Evolutionary conservation across 2,329 filamentous ascomycete species (phyloP).

Genomic region (Leptoxyphium fumago): DNA sequence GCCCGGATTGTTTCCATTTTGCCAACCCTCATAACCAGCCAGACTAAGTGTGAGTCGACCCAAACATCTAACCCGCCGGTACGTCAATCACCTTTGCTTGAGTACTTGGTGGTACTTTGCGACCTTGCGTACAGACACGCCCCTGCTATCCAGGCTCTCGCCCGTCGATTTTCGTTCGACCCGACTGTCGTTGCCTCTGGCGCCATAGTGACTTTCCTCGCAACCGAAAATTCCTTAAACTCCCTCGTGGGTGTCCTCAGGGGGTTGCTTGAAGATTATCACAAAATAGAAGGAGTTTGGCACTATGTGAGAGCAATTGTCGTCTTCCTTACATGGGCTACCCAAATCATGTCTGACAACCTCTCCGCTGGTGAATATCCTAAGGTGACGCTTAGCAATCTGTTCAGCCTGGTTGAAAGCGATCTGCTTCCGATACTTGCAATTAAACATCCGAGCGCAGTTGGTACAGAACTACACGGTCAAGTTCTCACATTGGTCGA

Average conservation of each 20-base stretch:
- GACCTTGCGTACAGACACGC: slow-evolving; percentile 1
- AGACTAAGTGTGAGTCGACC: slow-evolving; percentile 12
- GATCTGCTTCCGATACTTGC: slow-evolving; percentile 12
- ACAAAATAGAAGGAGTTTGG: background rate
- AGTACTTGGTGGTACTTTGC: slow-evolving; percentile 8
- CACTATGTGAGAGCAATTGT: background rate
- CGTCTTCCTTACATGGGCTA: too few relatives aligned
- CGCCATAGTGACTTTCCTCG: background rate
- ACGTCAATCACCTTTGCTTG: slow-evolving; percentile 7
- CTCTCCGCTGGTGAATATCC: too few relatives aligned
- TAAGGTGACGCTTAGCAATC: too few relatives aligned
- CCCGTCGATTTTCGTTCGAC: background rate
- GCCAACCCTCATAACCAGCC: slow-evolving; percentile 7
- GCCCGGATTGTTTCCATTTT: slow-evolving; percentile 8
- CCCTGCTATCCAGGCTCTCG: background rate
- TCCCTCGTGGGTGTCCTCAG: background rate
- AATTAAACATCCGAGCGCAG: slow-evolving; percentile 16
- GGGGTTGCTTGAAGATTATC: background rate
- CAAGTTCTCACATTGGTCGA: slow-evolving; percentile 2
- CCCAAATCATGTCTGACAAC: too few relatives aligned
- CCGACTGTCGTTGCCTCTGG: background rate
- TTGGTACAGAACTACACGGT: slow-evolving; percentile 14
- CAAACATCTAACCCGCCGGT: slow-evolving; percentile 5
- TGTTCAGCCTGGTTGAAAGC: too few relatives aligned
- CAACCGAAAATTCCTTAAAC: background rate